Percentiles rank a stretch among this genome's conserved stretches.
Conservation (phyloP, 164 flowering plant genomes). For the Stephania cephalantha region DNA sequence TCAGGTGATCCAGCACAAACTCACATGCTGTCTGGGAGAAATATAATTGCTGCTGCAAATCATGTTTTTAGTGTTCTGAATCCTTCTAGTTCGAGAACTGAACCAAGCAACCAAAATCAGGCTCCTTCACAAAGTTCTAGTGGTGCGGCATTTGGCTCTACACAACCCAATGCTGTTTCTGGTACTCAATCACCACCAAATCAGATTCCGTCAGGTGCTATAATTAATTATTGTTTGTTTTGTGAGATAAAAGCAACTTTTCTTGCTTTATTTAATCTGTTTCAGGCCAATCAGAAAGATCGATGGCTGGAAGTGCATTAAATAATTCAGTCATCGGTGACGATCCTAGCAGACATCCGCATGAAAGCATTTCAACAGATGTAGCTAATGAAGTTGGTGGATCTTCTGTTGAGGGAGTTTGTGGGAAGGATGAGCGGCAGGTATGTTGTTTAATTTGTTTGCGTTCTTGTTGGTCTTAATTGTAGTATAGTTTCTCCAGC, state of each 20-base stretch:
- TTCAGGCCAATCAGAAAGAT: conserved; percentile 28
- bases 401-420: conserved; percentile 3
- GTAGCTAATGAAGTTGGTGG: conserved; percentile 14
- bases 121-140: conserved; percentile 21
- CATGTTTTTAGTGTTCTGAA: conserved; percentile 17
- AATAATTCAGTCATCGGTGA: conserved; percentile 14
- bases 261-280: not conserved
- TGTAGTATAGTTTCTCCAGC: not conserved
- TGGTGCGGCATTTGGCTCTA: conserved; percentile 21
- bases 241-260: not conserved
- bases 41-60: conserved; percentile 18
- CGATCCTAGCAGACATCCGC: conserved; percentile 18
- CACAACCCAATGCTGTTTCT: conserved; percentile 26
- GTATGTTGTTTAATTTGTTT: conserved; percentile 15
- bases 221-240: not conserved
- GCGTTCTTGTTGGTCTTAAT: not conserved
- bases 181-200: conserved; percentile 29
- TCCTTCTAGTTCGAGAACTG: conserved; percentile 22
- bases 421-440: conserved; percentile 21
- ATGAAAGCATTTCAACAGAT: conserved; percentile 7
- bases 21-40: conserved; percentile 19
- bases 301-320: conserved; percentile 24
- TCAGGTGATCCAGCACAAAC: conserved; percentile 19
- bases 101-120: conserved; percentile 12
- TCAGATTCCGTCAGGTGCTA: conserved; percentile 40